A percentile compares a stretch with the other conserved stretches of the same genome.
Evolutionary conservation across 1,284 basidiomycete species (phyloP).

Genomic region (Malassezia vespertilionis): DNA sequence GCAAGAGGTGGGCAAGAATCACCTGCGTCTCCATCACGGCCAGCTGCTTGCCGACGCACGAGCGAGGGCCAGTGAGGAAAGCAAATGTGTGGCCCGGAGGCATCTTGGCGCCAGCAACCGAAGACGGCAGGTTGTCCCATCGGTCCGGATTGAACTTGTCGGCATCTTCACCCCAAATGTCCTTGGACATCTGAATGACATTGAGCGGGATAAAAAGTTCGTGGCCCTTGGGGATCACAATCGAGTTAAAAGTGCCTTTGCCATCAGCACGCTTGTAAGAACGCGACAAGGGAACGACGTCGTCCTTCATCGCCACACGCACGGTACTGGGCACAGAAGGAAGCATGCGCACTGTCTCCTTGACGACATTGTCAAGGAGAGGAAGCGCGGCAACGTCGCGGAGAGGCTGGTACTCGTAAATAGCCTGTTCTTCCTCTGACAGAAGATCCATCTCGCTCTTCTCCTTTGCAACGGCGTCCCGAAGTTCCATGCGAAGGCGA

Average conservation of each 20-base stretch:
- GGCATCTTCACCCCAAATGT: constrained; percentile 34
- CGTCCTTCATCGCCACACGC: constrained; percentile 23
- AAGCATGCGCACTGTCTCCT: constrained; percentile 32
- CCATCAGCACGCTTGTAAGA: constrained; percentile 48
- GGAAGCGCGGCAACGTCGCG: constrained; percentile 22
- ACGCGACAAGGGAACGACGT: constrained; percentile 28
- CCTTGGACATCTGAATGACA: constrained; percentile 24
- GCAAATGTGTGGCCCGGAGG: constrained; percentile 17
- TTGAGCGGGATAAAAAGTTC: constrained; percentile 33
- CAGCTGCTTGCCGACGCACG: constrained; percentile 16
- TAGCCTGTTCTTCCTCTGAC: constrained; percentile 14
- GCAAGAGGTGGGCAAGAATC: constrained; percentile 11
- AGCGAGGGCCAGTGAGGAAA: constrained; percentile 15
- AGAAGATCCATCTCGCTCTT: constrained; percentile 10
- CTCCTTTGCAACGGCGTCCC: constrained; percentile 15
- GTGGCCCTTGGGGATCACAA: constrained; percentile 26
- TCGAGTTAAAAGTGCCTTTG: constrained; percentile 18
- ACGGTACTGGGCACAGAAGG: constrained; percentile 34
- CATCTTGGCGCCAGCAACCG: constrained; percentile 17
- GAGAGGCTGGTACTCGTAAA: constrained; percentile 22
- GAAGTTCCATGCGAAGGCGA: constrained; percentile 24
- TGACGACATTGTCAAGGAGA: constrained; percentile 30
- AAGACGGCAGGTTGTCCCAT: constrained; percentile 27
- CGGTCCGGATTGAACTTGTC: constrained; percentile 34
- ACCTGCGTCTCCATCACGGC: constrained; percentile 17